Percentiles rank a stretch among this genome's conserved stretches.
phyloP scores from a whole-genome alignment of 768 basidiomycete species.

The Panaeolus cyanescens region DNA sequence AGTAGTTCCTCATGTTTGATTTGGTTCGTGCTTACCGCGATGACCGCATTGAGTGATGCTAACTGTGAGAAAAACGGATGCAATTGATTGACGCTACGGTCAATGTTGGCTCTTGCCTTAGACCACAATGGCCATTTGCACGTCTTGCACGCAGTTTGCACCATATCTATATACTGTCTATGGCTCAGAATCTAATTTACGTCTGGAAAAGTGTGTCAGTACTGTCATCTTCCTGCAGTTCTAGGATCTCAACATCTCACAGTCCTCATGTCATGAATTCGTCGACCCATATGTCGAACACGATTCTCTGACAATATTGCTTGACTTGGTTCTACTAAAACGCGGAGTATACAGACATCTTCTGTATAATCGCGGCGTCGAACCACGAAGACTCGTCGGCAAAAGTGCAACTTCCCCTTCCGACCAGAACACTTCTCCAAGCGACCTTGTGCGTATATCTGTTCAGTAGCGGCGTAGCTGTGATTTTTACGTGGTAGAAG shows the following conservation, averaged over 20 bases:
- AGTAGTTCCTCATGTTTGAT: not conserved
- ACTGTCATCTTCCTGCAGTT: not conserved
- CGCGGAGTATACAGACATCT: constrained; percentile 81
- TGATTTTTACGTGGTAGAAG: constrained; percentile 31
- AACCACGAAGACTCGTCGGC: constrained; percentile 50
- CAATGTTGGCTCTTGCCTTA: not conserved
- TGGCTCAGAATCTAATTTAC: constrained; percentile 72
- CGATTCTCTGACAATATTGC: constrained; percentile 67
- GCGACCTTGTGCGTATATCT: constrained; percentile 6
- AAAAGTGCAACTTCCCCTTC: constrained; percentile 12
- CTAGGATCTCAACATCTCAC: constrained; percentile 6
- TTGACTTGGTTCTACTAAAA: constrained; percentile 84
- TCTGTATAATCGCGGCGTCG: constrained; percentile 75
- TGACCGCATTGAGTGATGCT: not conserved
- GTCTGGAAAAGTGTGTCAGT: constrained; percentile 84
- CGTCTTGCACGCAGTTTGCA: constrained; percentile 65
- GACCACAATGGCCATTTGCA: constrained; percentile 75
- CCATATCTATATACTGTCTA: constrained; percentile 82
- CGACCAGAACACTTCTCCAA: not conserved
- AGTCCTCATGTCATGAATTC: constrained; percentile 66
- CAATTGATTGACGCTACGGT: not conserved
- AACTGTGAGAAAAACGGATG: not conserved
- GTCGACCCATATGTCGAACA: constrained; percentile 90
- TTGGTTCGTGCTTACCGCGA: not conserved
- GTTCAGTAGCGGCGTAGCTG: not conserved